phyloP scores from a whole-genome alignment of 129 eudicot species.

The Solidago caesia region DNA sequence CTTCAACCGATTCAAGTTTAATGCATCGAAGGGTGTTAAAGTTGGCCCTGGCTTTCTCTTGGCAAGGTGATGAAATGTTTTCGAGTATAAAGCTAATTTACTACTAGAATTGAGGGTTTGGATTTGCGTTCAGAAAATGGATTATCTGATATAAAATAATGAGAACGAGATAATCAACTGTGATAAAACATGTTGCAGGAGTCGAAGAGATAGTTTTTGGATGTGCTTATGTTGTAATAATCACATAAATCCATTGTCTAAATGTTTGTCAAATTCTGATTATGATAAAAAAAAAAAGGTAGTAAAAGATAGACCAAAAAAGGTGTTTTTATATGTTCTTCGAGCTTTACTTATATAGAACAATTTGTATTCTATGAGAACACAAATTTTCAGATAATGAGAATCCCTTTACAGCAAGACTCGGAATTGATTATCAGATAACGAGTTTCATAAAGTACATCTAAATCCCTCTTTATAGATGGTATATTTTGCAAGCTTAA shows the following conservation, averaged over 20 bases:
- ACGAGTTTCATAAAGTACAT: too few relatives aligned
- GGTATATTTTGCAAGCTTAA: neutral
- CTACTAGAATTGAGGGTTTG: conserved; percentile 7
- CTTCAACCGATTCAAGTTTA: conserved; percentile 87
- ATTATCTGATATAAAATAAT: neutral
- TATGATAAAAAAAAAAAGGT: too few relatives aligned
- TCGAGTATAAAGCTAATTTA: neutral
- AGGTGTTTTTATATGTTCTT: neutral
- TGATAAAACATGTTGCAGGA: neutral
- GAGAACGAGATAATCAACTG: neutral
- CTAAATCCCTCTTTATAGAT: neutral
- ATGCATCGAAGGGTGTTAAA: conserved; percentile 74
- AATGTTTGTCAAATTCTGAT: neutral
- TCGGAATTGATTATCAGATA: neutral
- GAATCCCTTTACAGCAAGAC: neutral
- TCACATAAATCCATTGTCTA: neutral
- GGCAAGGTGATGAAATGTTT: conserved; percentile 53
- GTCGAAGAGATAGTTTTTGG: neutral
- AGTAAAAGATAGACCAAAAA: neutral
- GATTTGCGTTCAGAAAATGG: neutral
- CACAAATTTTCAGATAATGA: too few relatives aligned
- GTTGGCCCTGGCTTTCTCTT: conserved; percentile 89
- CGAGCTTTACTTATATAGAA: neutral
- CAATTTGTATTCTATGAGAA: neutral
- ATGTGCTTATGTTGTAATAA: conserved; percentile 4